Conservation (phyloP, 73 alveolate species). For the Symbiodinium natans region DNA sequence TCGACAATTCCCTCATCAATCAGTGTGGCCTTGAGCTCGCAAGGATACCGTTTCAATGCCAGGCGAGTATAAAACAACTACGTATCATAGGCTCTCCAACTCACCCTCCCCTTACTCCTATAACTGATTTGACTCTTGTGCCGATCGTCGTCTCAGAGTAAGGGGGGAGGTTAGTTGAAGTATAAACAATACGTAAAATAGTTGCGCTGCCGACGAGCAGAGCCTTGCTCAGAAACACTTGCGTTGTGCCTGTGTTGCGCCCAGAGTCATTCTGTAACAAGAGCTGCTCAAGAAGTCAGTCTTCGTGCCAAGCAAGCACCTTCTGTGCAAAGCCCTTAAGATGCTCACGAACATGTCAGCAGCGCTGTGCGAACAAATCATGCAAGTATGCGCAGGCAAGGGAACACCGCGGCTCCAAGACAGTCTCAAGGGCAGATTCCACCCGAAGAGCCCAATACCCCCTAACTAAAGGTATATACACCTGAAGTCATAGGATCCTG, state of each 20-base stretch:
- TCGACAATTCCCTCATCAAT: too few species aligned
- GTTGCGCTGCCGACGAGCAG: background rate
- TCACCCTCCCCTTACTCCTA: conserved; percentile 10
- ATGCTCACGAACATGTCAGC: background rate
- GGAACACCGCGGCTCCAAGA: conserved; percentile 18
- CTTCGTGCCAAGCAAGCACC: too few species aligned
- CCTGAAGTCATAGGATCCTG: too few species aligned
- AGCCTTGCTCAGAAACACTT: background rate
- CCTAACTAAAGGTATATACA: too few species aligned
- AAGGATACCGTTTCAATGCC: background rate
- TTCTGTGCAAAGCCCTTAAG: too few species aligned
- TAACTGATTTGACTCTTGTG: too few species aligned
- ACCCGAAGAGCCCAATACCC: too few species aligned
- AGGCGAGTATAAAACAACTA: conserved; percentile 3
- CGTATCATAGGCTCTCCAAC: conserved; percentile 14
- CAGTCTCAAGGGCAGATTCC: background rate
- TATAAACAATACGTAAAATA: conserved; percentile 8
- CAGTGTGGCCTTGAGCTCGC: too few species aligned
- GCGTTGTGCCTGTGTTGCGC: too few species aligned
- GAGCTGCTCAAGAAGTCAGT: too few species aligned
- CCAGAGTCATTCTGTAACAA: too few species aligned
- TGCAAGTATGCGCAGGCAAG: background rate
- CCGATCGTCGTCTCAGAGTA: background rate
- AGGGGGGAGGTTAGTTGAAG: background rate
- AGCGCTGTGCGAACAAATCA: background rate